Evolutionary conservation across 768 basidiomycete genomes (phyloP), one percentile per base, ranked within the genome.

Genomic region (Leccinum rimulosum): DNA sequence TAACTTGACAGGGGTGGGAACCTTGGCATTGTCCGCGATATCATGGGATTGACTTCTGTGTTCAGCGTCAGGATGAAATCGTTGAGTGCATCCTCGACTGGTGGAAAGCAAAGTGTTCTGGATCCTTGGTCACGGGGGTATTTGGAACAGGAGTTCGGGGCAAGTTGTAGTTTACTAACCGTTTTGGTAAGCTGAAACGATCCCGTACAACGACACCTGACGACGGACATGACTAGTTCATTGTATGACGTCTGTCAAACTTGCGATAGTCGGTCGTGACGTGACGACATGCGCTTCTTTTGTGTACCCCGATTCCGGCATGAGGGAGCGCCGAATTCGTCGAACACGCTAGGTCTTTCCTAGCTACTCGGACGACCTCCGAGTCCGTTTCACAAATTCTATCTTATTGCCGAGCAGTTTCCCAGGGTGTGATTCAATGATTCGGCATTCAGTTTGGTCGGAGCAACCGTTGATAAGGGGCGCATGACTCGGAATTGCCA

Each of bases 61-160:
- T 48, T 11, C 61, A 82, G 82, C 80, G 81, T 56, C 82, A 84
- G 61, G 87, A 89, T 56, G 83, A 89, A 53, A 79, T 93, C 14
- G 84, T 89, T 19, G 81, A 82, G 36, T 78, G 79, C 31, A 84
- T 93, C 55, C 71, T 90, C 28, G 82, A 83, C 40, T 93, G 91
- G 91, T 84, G 82, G 80, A 74, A 77, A 19, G 70, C 74, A 43
- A 76, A 79, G 35, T 66, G 77, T 57, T 73, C 72, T n/a, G 76
- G 80, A 8, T 73, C 75, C 49, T 70, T 90, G 50, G 77, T 71
- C 60, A 84, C 87, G 19, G 88, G 88, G 1, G 71, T 91, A 22
- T 90, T 87, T 81, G 74, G 80, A 35, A 80, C 84, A 27, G 85
- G 81, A 2, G 68, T 83, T 58, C 77, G 77, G 73, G 76, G 77